Conservation (phyloP, 768 basidiomycete genomes). For the Astraeus odoratus region DNA sequence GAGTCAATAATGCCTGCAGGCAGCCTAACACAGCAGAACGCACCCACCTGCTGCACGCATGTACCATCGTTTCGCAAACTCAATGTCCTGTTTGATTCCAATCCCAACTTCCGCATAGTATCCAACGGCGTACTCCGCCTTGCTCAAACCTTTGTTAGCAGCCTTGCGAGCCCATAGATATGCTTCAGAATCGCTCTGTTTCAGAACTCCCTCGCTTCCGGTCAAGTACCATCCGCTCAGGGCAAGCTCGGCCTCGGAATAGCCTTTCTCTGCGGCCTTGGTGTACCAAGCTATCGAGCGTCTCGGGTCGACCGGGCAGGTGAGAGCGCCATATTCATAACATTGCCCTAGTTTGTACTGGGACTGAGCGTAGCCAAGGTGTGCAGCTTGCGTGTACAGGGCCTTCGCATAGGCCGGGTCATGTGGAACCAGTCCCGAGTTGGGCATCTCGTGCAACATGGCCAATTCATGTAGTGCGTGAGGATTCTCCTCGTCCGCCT, state of each 20-base stretch:
- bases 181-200: constrained; percentile 98
- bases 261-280: constrained; percentile 94
- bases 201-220: constrained; percentile 89
- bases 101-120: constrained; percentile 98
- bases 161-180: constrained; percentile 96
- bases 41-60: constrained; percentile 94
- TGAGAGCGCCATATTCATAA: constrained; percentile 86
- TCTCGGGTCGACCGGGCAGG: constrained; percentile 88
- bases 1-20: neutral
- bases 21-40: neutral
- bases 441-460: constrained; percentile 68
- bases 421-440: constrained; percentile 60
- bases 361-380: constrained; percentile 87
- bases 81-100: constrained; percentile 92
- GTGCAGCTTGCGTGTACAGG: constrained; percentile 84
- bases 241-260: constrained; percentile 91
- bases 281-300: constrained; percentile 99
- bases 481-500: constrained; percentile 97
- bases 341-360: constrained; percentile 96
- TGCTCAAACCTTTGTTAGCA: constrained; percentile 92
- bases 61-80: constrained; percentile 97
- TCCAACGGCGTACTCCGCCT: constrained; percentile 98
- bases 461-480: constrained; percentile 97
- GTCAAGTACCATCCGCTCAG: constrained; percentile 98
- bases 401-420: constrained; percentile 81